Evolutionary conservation across 805 yeast genomes (phyloP), one percentile per base, ranked within the genome.

Genomic region (Lipomyces oligophaga): DNA sequence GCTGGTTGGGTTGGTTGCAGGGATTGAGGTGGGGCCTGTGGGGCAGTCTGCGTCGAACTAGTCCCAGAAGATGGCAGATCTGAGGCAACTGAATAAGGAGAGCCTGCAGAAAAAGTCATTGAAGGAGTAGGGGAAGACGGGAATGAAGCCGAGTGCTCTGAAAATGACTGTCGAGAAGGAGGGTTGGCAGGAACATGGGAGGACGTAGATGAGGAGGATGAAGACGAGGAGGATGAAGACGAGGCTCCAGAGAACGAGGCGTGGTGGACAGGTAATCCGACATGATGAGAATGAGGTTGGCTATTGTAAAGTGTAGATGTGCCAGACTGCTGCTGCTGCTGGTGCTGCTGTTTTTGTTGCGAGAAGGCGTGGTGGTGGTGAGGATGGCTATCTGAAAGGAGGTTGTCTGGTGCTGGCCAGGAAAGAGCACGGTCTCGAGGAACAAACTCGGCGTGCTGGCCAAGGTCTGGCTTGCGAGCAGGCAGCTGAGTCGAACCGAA

Each of bases 351-450:
- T 13, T n/a, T 24, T 26, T 4, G 24, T 26, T 2, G 37, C 21
- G 16, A 26, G 37, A n/a, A 26, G 19, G 25, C 25, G 26, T 25
- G 25, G 3, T 16, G 27, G 25, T n/a, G 24, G 38, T 18, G 24
- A 16, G 4, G 8, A 15, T 10, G 2, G 25, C 27, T n/a, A n/a
- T 32, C 20, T 6, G 18, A 15, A 10, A 15, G 20, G 35, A 20
- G 35, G n/a, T 8, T 15, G 10, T 18, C 15, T 18, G 35, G n/a
- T 8, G n/a, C 7, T 8, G 35, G 41, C 41, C 41, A 38, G 13
- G 41, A 38, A 20, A 38, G 33, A 2, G 41, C 33, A 15, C 22
- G 41, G 8, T 38, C 41, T 6, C 24, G 15, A n/a, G 32, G 3
- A 16, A n/a, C 32, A 3, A n/a, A n/a, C 15, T 28, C 13, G 32